A percentile compares a stretch with the other conserved stretches of the same genome.
Evolutionary conservation across 139 green algal genomes (phyloP).

Genomic region (Microglena sp.): DNA sequence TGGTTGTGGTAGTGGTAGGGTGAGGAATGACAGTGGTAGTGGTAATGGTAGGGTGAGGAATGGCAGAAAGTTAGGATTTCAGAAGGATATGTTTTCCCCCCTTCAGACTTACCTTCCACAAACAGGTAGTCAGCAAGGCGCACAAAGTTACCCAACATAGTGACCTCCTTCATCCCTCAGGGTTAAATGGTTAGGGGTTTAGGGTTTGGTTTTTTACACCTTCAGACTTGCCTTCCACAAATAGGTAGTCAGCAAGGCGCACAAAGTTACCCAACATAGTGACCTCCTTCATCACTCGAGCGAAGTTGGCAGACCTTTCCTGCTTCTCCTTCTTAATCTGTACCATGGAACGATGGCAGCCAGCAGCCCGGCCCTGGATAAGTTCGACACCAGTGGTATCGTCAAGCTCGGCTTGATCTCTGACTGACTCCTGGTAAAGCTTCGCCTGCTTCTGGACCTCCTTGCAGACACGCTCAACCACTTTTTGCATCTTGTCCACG

Average conservation of each 20-base stretch:
- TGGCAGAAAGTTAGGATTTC: no score
- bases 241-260: conserved; percentile 65
- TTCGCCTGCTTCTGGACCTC: conserved; percentile 54
- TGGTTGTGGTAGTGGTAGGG: no score
- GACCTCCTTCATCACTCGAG: conserved; percentile 59
- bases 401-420: conserved; percentile 54
- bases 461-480: conserved; percentile 53
- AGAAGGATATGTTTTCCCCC: no score
- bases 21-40: no score
- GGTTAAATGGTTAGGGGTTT: no score
- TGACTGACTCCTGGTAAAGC: conserved; percentile 59
- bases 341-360: conserved; percentile 37
- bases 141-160: conserved; percentile 63
- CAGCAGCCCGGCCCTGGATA: conserved; percentile 25
- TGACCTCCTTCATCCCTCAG: conserved; percentile 62
- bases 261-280: conserved; percentile 64
- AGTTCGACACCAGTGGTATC: conserved; percentile 74
- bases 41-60: conserved; percentile 21
- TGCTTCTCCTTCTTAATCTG: conserved; percentile 61
- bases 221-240: conserved; percentile 52
- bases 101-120: no score
- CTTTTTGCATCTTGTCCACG: conserved; percentile 61
- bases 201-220: no score
- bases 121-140: conserved; percentile 69
- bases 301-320: conserved; percentile 56